These are phyloP conservation scores for Geranomyces variabilis DNA, from an alignment of 192 early-diverging fungal species.

Conservation along the genomic window DNA sequence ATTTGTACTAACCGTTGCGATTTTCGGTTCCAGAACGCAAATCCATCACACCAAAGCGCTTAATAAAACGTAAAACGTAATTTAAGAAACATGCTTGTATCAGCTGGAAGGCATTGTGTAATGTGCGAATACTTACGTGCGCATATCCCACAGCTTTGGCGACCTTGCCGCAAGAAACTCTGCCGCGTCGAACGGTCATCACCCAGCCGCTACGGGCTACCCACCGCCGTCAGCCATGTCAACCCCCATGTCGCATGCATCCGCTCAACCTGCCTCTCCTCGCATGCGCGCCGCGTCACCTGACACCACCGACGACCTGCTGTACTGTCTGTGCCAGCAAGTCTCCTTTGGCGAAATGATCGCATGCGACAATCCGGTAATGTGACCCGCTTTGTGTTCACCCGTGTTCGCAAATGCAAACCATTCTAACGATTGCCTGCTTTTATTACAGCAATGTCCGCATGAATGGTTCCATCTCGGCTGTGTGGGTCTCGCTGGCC, in stretches of 20 bases:
- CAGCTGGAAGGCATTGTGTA: too few species aligned
- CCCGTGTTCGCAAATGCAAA: neutral
- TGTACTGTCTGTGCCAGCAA: conserved; percentile 68
- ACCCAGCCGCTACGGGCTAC: too few species aligned
- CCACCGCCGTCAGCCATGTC: too few species aligned
- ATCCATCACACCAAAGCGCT: neutral
- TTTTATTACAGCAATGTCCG: conserved; percentile 59
- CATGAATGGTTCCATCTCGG: conserved; percentile 79
- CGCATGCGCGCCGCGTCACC: conserved; percentile 20
- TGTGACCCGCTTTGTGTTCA: neutral
- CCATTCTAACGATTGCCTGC: neutral
- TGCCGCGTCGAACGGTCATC: too few species aligned
- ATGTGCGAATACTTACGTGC: too few species aligned
- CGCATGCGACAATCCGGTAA: conserved; percentile 68
- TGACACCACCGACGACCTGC: conserved; percentile 57
- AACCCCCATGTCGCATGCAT: too few species aligned
- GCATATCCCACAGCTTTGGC: too few species aligned
- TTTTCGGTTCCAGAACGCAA: conserved; percentile 1
- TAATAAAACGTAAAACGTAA: conserved; percentile 8
- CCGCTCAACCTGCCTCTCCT: conserved; percentile 4
- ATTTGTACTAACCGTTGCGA: too few species aligned
- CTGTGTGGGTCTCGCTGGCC: conserved; percentile 66
- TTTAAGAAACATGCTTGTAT: neutral
- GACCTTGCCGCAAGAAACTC: too few species aligned
- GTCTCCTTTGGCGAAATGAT: conserved; percentile 78